phyloP scores from a whole-genome alignment of 306 rosid genomes.

The Calophaca sinica region DNA sequence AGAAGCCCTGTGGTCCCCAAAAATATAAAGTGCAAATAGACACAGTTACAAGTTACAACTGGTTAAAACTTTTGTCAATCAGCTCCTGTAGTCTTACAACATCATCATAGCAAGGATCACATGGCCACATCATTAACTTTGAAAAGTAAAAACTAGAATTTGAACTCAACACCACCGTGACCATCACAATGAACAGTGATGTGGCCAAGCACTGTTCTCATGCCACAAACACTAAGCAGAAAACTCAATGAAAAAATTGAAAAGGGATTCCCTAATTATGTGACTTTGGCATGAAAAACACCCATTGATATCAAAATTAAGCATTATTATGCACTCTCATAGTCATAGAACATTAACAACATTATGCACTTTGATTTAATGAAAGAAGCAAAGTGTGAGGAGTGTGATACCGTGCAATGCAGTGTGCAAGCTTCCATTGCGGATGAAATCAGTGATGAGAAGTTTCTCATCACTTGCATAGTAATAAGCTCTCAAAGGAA shows the following conservation, averaged over 20 bases:
- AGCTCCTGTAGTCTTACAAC: neutral
- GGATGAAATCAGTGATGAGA: conserved; percentile 70
- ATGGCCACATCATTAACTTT: conserved; percentile 30
- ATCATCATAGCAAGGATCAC: conserved; percentile 41
- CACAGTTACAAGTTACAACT: conserved; percentile 8
- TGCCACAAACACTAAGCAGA: neutral
- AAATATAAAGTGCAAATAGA: conserved; percentile 4
- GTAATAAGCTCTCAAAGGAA: conserved; percentile 75
- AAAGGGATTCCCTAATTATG: neutral
- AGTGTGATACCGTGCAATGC: conserved; percentile 63
- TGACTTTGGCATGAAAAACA: conserved; percentile 6
- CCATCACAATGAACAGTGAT: conserved; percentile 5
- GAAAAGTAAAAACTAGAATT: conserved; percentile 34
- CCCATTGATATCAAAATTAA: conserved; percentile 5
- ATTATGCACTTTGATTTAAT: neutral
- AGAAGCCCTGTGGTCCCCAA: conserved; percentile 36
- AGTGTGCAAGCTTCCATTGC: conserved; percentile 75
- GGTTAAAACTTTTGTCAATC: neutral
- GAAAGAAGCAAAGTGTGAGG: neutral
- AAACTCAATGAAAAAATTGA: neutral
- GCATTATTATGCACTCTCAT: neutral
- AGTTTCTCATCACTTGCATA: conserved; percentile 79
- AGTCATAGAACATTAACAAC: neutral
- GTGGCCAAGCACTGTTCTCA: neutral
- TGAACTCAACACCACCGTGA: conserved; percentile 28